phyloP scores from a whole-genome alignment of 257 asterid species.

The Primulina tabacum region DNA sequence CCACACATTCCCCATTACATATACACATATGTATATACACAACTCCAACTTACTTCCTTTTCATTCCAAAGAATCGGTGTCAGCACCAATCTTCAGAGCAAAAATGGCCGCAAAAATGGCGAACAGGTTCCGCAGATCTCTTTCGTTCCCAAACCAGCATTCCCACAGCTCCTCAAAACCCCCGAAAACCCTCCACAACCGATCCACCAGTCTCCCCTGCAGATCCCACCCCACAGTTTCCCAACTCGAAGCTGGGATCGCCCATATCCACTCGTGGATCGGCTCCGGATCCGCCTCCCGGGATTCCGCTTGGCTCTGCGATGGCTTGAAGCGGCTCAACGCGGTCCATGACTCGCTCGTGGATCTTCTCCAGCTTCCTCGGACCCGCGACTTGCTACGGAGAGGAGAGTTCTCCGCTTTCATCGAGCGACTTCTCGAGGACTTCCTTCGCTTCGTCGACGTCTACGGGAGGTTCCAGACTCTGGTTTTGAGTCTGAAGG shows the following conservation, averaged over 20 bases:
- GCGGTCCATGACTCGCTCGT: conserved; percentile 69
- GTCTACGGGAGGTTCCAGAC: not conserved
- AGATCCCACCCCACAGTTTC: conserved; percentile 65
- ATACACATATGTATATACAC: no score
- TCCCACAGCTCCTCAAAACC: conserved; percentile 30
- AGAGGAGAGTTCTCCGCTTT: no score
- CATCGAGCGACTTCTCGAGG: not conserved
- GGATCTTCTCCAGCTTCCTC: conserved; percentile 81
- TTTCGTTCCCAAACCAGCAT: conserved; percentile 54
- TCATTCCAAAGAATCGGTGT: no score
- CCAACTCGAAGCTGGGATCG: conserved; percentile 54
- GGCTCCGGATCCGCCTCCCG: conserved; percentile 23
- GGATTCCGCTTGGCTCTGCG: conserved; percentile 50
- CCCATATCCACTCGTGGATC: conserved; percentile 46
- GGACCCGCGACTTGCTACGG: conserved; percentile 51
- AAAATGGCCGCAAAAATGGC: conserved; percentile 70
- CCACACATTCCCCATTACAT: no score
- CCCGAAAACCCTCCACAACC: conserved; percentile 47
- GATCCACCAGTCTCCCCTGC: conserved; percentile 85
- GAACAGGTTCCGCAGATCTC: conserved; percentile 64
- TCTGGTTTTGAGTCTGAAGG: not conserved
- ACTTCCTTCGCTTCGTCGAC: not conserved
- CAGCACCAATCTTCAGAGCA: no score
- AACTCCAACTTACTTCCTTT: no score
- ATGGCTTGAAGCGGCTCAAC: conserved; percentile 54